phyloP scores from a whole-genome alignment of 2,329 filamentous ascomycete genomes.

The Coniella lustricola region DNA sequence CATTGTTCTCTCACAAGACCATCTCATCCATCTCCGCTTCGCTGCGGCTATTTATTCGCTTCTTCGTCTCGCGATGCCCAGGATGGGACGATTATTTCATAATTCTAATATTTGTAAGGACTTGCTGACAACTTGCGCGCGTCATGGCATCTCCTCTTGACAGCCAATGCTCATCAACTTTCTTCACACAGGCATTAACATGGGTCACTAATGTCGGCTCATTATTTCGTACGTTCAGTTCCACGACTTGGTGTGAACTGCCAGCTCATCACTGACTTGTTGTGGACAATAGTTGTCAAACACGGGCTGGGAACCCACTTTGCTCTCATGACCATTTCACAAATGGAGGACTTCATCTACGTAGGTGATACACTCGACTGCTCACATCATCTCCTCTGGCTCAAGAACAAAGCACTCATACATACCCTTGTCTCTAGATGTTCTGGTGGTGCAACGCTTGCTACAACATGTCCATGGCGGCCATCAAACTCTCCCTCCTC shows the following conservation, averaged over 20 bases:
- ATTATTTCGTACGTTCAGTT: conserved; percentile 1
- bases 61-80: conserved; percentile 13
- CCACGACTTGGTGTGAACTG: not conserved
- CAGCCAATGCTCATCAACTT: not conserved
- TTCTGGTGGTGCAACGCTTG: conserved; percentile 18
- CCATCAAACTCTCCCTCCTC: conserved; percentile 21
- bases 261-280: not conserved
- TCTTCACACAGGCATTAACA: conserved; percentile 2
- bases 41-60: conserved; percentile 9
- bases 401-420: no score
- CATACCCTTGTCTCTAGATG: conserved; percentile 6
- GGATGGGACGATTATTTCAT: conserved; percentile 13
- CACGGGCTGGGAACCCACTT: conserved; percentile 8
- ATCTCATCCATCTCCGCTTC: conserved; percentile 8
- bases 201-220: conserved; percentile 13
- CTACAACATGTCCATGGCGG: conserved; percentile 20
- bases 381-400: no score
- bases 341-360: conserved; percentile 9
- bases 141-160: not conserved
- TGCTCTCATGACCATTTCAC: conserved; percentile 1
- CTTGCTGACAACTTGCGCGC: no score
- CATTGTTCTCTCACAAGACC: not conserved
- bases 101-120: conserved; percentile 5
- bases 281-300: conserved; percentile 1
- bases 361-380: no score